These are phyloP conservation scores for Phalaenopsis equestris DNA, from an alignment of 106 monocot species.

Conservation along the genomic window DNA sequence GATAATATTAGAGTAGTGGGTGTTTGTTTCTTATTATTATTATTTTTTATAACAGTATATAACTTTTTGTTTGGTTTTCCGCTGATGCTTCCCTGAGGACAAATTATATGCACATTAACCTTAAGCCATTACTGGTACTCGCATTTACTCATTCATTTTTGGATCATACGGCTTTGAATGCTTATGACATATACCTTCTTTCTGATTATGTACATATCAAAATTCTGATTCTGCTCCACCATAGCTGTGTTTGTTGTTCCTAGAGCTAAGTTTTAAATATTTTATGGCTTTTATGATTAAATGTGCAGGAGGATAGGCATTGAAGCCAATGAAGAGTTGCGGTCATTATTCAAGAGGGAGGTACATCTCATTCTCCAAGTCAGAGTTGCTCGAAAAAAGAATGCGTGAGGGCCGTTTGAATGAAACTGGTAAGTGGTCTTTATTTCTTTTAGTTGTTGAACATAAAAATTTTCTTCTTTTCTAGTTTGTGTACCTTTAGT, in stretches of 20 bases:
- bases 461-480: not conserved
- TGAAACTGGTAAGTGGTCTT: not conserved
- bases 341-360: slow-evolving; percentile 79
- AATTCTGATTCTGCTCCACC: not conserved
- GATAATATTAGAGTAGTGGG: not conserved
- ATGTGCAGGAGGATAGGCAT: slow-evolving; percentile 87
- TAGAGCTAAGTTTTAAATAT: not conserved
- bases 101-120: not conserved
- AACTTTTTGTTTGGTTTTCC: not conserved
- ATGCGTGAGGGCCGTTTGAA: slow-evolving; percentile 17
- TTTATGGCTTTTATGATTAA: not conserved
- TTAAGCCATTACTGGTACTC: not conserved
- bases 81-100: not conserved
- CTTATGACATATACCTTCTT: not conserved
- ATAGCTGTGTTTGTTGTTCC: not conserved
- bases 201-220: not conserved
- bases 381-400: slow-evolving; percentile 59
- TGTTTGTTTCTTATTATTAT: too few relatives aligned
- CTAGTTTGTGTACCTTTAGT: not conserved
- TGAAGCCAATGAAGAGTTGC: slow-evolving; percentile 92
- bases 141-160: not conserved
- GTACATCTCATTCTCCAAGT: slow-evolving; percentile 98
- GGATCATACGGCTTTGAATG: not conserved
- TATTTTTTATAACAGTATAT: not conserved
- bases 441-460: not conserved